Percentiles rank a stretch among this genome's conserved stretches.
Evolutionary conservation across 1,139 yeast species (phyloP).

Genomic region (Candida mesenterica): DNA sequence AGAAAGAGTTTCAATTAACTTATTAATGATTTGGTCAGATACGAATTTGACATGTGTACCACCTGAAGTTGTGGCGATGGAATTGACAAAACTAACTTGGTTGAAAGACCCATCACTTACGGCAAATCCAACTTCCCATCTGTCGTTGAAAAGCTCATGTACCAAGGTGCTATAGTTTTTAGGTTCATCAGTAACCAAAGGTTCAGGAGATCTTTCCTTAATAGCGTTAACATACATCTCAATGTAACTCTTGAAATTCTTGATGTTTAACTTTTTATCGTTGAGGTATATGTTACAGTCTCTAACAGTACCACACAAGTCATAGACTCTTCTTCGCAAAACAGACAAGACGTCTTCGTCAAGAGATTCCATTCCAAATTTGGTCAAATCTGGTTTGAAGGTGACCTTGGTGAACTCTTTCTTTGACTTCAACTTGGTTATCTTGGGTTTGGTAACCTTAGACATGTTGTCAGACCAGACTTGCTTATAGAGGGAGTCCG

Average conservation of each 20-base stretch:
- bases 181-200: conserved; percentile 19
- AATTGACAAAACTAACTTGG: conserved; percentile 95
- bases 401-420: conserved; percentile 84
- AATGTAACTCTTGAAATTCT: conserved; percentile 80
- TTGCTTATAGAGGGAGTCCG: conserved; percentile 68
- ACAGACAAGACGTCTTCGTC: conserved; percentile 85
- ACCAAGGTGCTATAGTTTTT: conserved; percentile 57
- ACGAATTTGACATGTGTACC: conserved; percentile 93
- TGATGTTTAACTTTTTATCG: conserved; percentile 66
- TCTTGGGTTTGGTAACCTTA: conserved; percentile 70
- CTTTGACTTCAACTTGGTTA: conserved; percentile 57
- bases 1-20: conserved; percentile 58
- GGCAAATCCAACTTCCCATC: conserved; percentile 97
- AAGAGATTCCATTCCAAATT: conserved; percentile 79
- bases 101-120: conserved; percentile 88
- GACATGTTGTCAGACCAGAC: conserved; percentile 89
- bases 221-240: conserved; percentile 84
- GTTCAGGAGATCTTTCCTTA: conserved; percentile 35
- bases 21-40: conserved; percentile 78
- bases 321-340: conserved; percentile 90
- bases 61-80: conserved; percentile 96
- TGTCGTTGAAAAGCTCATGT: conserved; percentile 64
- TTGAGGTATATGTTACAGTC: conserved; percentile 80
- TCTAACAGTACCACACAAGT: conserved; percentile 91
- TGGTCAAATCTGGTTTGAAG: conserved; percentile 82